Base-by-base conservation (phyloP, 495 filamentous ascomycete species). In the Rhypophila decipiens region DNA sequence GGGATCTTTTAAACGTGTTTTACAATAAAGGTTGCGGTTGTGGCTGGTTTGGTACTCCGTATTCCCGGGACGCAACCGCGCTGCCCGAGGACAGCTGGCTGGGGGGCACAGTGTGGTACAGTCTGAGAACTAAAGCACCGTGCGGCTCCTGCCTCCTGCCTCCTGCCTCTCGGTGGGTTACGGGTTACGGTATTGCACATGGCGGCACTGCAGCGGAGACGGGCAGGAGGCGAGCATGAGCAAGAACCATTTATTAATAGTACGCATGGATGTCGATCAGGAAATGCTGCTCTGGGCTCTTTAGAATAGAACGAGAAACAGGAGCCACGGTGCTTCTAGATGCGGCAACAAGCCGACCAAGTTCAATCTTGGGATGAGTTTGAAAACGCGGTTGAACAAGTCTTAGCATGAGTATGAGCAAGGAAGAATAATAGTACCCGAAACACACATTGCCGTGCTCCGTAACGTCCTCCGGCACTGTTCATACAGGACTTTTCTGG, bases 231-330 rank as follows among this genome's bases (percentile, higher is more conserved):
- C 5, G 8, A 15, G n/a, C n/a, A n/a, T n/a, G 35, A 37, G 27
- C 27, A 31, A 15, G 35, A 37, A 37, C 35, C 18, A 5, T 41
- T 41, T 41, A 41, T 41, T 41, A 41, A 41, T 41, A 41, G 39
- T 21, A 41, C 20, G 39, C 18, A 41, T 21, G 18, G 8, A 9
- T 41, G 39, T n/a, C 39, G 39, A 41, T 41, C 39, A 41, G 21
- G 21, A 24, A 41, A 41, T 11, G 9, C 18, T 19, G 8, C 39
- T 21, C 39, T 41, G 7, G 18, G 17, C 20, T 24, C 29, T 33
- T 33, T 13, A 33, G n/a, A n/a, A n/a, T n/a, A n/a, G n/a, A n/a
- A n/a, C 13, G 29, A 13, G 29, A 8, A 7, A 33, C 13, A 15
- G 12, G n/a, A n/a, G 9, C 35, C 18, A 15, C 18, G 5, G 5